Evolutionary conservation across 1,284 basidiomycete genomes (phyloP), one percentile per base, ranked within the genome.

Genomic region (Athelia sp.): DNA sequence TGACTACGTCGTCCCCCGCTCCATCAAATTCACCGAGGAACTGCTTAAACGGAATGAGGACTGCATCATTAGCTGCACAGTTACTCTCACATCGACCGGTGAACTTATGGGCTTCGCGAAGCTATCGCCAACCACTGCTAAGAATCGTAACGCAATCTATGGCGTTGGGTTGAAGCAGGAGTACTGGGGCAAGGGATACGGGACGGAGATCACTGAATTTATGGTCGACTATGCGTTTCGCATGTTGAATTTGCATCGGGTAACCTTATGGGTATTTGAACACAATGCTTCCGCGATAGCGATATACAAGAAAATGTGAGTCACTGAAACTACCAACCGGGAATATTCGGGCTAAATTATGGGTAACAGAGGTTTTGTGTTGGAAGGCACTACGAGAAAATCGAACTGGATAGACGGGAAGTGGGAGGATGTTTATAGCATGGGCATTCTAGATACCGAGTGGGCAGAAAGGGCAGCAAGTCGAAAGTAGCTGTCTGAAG

Each of bases 111-210:
- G 32, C 32, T 11, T 34, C 11, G 11, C 11, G 11, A 34, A 34
- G 11, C 11, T 34, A 11, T 34, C 11, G 32, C 32, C n/a, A n/a
- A n/a, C 11, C 11, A 34, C 11, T 34, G 32, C 45, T 1, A 56
- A 50, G 50, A 59, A 66, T 34, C 58, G 62, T 15, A 62, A 69
- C n/a, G 67, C 58, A 29, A 52, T 53, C 36, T 60, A 64, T 21
- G 66, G 64, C 3, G 58, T 71, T 35, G 65, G 56, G 29, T 54
- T 71, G 11, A 32, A 45, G 10, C 64, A 64, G 2, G 24, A 46
- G 48, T 67, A 61, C 43, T 67, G 69, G 65, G 53, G 56, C 9
- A 55, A 56, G 14, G 70, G 69, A 1, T 69, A 63, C 47, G 70
- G 67, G 3, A 66, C 54, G 19, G 70, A 72, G 46, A 62, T 50